Evolutionary conservation across 257 asterid species (phyloP), one percentile per base, ranked within the genome.

Genomic region (Fraxinus pennsylvanica): DNA sequence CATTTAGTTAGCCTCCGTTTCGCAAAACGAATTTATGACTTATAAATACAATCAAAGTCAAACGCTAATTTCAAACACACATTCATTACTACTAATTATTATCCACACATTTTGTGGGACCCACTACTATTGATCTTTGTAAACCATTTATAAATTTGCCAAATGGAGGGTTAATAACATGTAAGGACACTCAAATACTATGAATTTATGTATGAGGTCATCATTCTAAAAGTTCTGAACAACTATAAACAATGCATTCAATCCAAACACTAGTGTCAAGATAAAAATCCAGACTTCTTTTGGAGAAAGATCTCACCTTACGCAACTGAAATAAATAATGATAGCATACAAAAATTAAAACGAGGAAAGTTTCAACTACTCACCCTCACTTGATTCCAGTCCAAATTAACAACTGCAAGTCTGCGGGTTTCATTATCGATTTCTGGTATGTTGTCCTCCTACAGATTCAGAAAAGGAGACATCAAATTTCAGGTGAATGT

Each of bases 361-460:
- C 57, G 45, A 45, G 22, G 29, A 22, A 30, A 27, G 82, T 70
- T 74, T 68, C 71, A 33, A 71, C 38, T 10, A 81, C 92, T n/a
- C 71, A 92, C 97, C 99, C 92, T 88, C 65, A 93, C 95, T 82
- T 94, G 93, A 83, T 89, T 84, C 99, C 99, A 96, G 79, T 96
- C 98, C 89, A 96, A 81, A 80, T 91, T 90, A 78, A 96, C 91
- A 76, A 91, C 84, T 32, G 98, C 97, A 77, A 96, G 90, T 78
- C 99, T 87, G 68, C 77, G 85, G 21, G 98, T 93, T 87, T 93
- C 99, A 81, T 86, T 81, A 25, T 96, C 98, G 65, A 92, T 93
- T 68, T 87, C 93, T 0, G 98, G 97, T 73, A 96, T 80, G 81
- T 86, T 85, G 52, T 87, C 96, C 84, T 86, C 95, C 92, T 90